These are phyloP conservation scores for Huntiella abstrusa DNA, from an alignment of 2,329 filamentous ascomycete species.

Conservation along the genomic window DNA sequence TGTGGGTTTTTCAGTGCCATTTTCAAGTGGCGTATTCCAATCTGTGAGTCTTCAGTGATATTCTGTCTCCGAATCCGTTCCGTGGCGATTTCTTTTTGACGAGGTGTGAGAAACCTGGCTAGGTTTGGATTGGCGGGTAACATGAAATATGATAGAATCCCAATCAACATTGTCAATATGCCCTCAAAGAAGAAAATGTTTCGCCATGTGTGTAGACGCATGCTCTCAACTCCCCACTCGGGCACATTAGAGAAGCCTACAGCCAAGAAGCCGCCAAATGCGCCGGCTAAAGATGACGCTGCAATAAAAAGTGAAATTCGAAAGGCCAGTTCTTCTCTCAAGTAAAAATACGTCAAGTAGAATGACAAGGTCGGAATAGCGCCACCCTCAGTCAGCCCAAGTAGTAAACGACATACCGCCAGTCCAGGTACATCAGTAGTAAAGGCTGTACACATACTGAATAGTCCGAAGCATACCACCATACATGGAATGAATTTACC, in stretches of 20 bases:
- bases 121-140: conserved; percentile 31
- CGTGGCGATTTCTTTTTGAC: conserved; percentile 34
- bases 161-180: conserved; percentile 31
- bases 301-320: conserved; percentile 37
- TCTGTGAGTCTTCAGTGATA: conserved; percentile 24
- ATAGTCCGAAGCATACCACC: conserved; percentile 34
- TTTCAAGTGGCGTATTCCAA: conserved; percentile 25
- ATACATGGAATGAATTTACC: conserved; percentile 34
- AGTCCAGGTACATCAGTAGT: conserved; percentile 28
- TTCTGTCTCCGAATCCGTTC: conserved; percentile 27
- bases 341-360: conserved; percentile 37
- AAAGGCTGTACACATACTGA: conserved; percentile 35
- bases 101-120: conserved; percentile 30
- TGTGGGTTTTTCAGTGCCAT: conserved; percentile 33
- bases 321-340: conserved; percentile 34
- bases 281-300: conserved; percentile 34
- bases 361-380: conserved; percentile 39
- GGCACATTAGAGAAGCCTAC: conserved; percentile 32
- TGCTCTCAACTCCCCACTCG: conserved; percentile 26
- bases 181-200: conserved; percentile 49
- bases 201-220: conserved; percentile 31
- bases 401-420: conserved; percentile 26
- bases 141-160: conserved; percentile 28
- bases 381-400: conserved; percentile 38
- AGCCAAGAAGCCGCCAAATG: conserved; percentile 37